Evolutionary conservation across 1,284 basidiomycete species (phyloP).

Genomic region (Ustilago trichophora): DNA sequence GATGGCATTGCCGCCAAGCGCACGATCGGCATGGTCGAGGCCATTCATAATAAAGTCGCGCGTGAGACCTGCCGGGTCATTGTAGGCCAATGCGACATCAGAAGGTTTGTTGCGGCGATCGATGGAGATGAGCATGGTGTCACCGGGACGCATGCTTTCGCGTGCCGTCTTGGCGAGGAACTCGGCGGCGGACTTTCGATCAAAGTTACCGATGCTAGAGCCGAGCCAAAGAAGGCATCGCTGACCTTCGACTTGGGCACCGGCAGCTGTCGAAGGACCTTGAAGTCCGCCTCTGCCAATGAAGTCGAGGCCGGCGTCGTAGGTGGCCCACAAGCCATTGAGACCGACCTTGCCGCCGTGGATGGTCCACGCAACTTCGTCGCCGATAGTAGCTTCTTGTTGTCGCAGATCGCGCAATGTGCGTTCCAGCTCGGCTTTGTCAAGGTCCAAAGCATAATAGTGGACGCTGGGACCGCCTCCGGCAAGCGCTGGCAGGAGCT

Average conservation of each 20-base stretch:
- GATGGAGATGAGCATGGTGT: constrained; percentile 77
- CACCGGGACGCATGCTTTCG: constrained; percentile 72
- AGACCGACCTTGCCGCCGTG: constrained; percentile 57
- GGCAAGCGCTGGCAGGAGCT: constrained; percentile 55
- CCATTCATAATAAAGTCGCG: constrained; percentile 90
- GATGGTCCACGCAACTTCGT: constrained; percentile 69
- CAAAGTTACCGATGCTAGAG: constrained; percentile 91
- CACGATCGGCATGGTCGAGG: constrained; percentile 71
- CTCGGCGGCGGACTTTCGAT: constrained; percentile 73
- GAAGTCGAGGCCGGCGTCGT: constrained; percentile 77
- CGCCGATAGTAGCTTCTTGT: constrained; percentile 68
- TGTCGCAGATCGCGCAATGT: constrained; percentile 76
- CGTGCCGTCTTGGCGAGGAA: constrained; percentile 81
- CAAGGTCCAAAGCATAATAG: constrained; percentile 93
- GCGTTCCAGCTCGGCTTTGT: constrained; percentile 83
- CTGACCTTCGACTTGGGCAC: constrained; percentile 32
- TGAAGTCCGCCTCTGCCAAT: constrained; percentile 69
- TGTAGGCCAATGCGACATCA: constrained; percentile 75
- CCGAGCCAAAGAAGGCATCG: constrained; percentile 83
- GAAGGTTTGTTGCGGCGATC: constrained; percentile 80
- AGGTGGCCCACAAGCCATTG: constrained; percentile 84
- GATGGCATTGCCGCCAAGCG: constrained; percentile 70
- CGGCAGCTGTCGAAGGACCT: constrained; percentile 31
- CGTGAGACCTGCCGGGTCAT: constrained; percentile 74
- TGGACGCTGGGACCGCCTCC: constrained; percentile 72